phyloP scores from a whole-genome alignment of 2,329 filamentous ascomycete species.

The Fusarium cyanostomum region DNA sequence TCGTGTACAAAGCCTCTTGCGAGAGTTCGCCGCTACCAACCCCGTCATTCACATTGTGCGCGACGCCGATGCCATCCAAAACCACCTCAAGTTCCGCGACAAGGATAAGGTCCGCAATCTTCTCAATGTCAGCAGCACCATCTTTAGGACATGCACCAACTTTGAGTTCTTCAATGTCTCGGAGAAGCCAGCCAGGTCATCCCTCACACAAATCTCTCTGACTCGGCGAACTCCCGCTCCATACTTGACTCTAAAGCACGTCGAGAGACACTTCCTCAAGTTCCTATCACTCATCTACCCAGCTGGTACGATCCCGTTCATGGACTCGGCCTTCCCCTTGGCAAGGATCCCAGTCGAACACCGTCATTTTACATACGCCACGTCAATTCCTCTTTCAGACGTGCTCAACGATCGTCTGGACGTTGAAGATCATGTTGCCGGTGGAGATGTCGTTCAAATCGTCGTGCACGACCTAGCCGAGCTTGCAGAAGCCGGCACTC shows the following conservation, averaged over 20 bases:
- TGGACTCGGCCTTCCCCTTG: slow-evolving; percentile 72
- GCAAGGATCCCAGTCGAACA: slow-evolving; percentile 68
- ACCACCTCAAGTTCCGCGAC: slow-evolving; percentile 67
- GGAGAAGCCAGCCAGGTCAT: slow-evolving; percentile 56
- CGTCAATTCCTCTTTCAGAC: slow-evolving; percentile 68
- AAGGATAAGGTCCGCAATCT: slow-evolving; percentile 66
- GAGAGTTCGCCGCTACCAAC: slow-evolving; percentile 69
- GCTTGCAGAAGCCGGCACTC: slow-evolving; percentile 20
- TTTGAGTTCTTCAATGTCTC: slow-evolving; percentile 81
- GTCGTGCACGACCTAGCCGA: slow-evolving; percentile 51
- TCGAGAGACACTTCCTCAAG: slow-evolving; percentile 75
- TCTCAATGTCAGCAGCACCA: slow-evolving; percentile 63
- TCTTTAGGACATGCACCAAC: slow-evolving; percentile 74
- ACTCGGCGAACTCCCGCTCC: slow-evolving; percentile 58
- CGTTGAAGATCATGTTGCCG: slow-evolving; percentile 72
- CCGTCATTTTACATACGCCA: slow-evolving; percentile 72
- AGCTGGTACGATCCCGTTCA: slow-evolving; percentile 62
- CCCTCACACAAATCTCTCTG: slow-evolving; percentile 32
- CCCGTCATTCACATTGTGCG: slow-evolving; percentile 77
- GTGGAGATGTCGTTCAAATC: slow-evolving; percentile 73
- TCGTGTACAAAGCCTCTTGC: slow-evolving; percentile 67
- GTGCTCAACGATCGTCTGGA: slow-evolving; percentile 64
- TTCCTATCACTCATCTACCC: slow-evolving; percentile 71
- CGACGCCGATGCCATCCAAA: slow-evolving; percentile 70
- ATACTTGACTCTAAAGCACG: slow-evolving; percentile 73